phyloP scores from a whole-genome alignment of 495 filamentous ascomycete genomes.

The Jackrogersella minutella region DNA sequence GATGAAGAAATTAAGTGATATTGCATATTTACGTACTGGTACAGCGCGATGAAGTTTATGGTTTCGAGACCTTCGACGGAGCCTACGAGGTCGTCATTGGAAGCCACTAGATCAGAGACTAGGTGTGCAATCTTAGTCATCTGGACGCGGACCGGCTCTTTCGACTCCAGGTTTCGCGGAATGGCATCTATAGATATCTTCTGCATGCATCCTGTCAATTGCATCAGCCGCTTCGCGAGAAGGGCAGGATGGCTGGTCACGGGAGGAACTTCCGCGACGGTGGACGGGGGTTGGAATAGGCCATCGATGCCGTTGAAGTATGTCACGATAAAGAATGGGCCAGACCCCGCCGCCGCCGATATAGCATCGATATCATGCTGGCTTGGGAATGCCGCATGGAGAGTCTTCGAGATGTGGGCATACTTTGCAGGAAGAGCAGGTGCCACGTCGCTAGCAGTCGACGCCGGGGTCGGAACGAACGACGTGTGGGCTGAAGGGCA shows the following conservation, averaged over 20 bases:
- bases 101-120: constrained; percentile 53
- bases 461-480: constrained; percentile 40
- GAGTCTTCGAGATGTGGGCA: constrained; percentile 42
- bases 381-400: constrained; percentile 50
- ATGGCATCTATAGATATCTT: constrained; percentile 47
- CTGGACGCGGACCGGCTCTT: constrained; percentile 41
- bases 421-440: constrained; percentile 25
- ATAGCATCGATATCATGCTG: constrained; percentile 51
- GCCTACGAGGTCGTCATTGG: constrained; percentile 59
- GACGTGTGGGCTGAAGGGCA: constrained; percentile 3
- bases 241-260: constrained; percentile 52
- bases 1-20: not conserved
- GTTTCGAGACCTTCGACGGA: constrained; percentile 56
- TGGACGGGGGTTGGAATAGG: constrained; percentile 34
- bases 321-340: constrained; percentile 43
- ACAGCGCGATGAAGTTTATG: constrained; percentile 48
- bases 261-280: constrained; percentile 42
- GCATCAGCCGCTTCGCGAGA: constrained; percentile 57
- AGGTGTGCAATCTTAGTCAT: constrained; percentile 49
- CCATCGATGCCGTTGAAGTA: constrained; percentile 44
- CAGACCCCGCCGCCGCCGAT: constrained; percentile 32
- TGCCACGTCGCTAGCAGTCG: constrained; percentile 21
- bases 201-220: constrained; percentile 58
- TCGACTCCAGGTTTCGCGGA: constrained; percentile 40
- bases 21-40: constrained; percentile 43